These are phyloP conservation scores for Bidens hawaiensis DNA, from an alignment of 140 eudicot species.

Conservation along the genomic window DNA sequence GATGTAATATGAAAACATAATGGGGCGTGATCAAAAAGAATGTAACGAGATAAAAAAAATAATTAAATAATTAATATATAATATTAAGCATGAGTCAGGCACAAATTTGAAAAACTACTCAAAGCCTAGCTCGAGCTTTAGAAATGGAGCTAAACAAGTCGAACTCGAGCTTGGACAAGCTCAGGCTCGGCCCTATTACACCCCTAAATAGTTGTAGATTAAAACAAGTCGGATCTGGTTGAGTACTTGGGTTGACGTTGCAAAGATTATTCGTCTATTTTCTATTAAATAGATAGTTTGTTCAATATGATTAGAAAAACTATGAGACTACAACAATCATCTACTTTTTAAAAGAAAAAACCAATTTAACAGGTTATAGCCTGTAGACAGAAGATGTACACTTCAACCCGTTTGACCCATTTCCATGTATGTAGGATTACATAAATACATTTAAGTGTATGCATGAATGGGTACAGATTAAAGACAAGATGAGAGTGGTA, in stretches of 20 bases:
- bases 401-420: background rate
- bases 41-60: no score
- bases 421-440: background rate
- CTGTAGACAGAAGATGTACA: background rate
- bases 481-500: constrained; percentile 11
- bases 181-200: no score
- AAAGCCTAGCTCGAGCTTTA: no score
- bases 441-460: background rate
- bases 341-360: background rate
- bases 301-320: background rate
- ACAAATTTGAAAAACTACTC: no score
- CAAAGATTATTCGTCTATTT: background rate
- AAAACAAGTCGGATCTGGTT: background rate
- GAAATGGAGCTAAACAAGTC: no score
- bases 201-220: no score
- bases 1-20: no score
- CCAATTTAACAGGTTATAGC: background rate
- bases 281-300: background rate
- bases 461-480: background rate
- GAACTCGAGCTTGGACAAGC: no score
- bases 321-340: background rate
- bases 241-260: background rate
- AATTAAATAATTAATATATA: no score
- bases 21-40: no score
- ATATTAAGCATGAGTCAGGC: no score